Percentiles rank a stretch among this genome's conserved stretches.
These are phyloP conservation scores for Pichia nanzhaoensis DNA, from an alignment of 805 yeast species.

Conservation along the genomic window DNA sequence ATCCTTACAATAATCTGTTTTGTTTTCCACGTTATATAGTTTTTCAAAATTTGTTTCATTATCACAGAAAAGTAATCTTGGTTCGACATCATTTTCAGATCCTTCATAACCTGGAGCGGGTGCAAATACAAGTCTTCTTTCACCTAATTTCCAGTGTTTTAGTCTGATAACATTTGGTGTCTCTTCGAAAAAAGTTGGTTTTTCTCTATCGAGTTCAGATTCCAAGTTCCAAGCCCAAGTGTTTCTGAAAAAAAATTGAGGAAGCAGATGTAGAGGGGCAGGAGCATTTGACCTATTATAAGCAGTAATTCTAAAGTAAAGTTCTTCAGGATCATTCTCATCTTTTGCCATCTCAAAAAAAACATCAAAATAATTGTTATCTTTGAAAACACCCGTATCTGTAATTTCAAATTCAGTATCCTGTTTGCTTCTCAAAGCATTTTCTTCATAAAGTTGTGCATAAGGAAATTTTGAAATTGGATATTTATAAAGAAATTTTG, in stretches of 20 bases:
- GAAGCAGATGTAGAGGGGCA: conserved; percentile 84
- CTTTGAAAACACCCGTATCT: conserved; percentile 72
- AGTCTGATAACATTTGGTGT: conserved; percentile 46
- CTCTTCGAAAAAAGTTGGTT: conserved; percentile 42
- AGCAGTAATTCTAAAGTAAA: conserved; percentile 80
- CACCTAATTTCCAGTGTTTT: conserved; percentile 65
- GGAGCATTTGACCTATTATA: conserved; percentile 75
- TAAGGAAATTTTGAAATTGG: conserved; percentile 87
- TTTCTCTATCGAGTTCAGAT: conserved; percentile 40
- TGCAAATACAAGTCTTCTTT: conserved; percentile 60
- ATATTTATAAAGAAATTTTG: conserved; percentile 86
- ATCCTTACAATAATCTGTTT: conserved; percentile 64
- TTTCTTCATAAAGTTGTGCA: conserved; percentile 61
- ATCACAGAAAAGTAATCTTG: conserved; percentile 75
- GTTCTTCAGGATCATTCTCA: conserved; percentile 71
- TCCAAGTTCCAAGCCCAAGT: conserved; percentile 89
- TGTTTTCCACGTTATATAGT: conserved; percentile 59
- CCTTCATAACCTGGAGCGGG: conserved; percentile 75
- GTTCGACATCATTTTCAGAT: conserved; percentile 60
- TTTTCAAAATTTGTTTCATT: conserved; percentile 75
- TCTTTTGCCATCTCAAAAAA: conserved; percentile 87
- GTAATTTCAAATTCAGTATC: conserved; percentile 76
- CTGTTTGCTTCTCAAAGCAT: conserved; percentile 53
- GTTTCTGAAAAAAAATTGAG: conserved; percentile 79
- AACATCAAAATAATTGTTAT: conserved; percentile 77